These are phyloP conservation scores for Lophiotrema nucula DNA, from an alignment of 495 filamentous ascomycete species.

Conservation along the genomic window DNA sequence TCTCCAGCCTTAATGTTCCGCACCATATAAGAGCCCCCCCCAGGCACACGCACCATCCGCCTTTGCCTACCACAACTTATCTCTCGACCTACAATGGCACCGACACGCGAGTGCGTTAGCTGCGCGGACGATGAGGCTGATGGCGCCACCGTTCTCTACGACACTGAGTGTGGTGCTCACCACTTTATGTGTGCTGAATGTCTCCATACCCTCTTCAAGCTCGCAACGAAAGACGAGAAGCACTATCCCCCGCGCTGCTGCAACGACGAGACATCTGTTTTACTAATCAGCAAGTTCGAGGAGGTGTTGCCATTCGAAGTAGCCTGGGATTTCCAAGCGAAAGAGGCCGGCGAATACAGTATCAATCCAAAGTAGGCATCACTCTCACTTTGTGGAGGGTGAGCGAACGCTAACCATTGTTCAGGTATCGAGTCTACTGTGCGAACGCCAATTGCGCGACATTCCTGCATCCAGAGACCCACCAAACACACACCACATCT, in stretches of 20 bases:
- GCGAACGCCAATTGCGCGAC: conserved; percentile 5
- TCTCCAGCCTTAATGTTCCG: too few relatives aligned
- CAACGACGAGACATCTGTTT: neutral
- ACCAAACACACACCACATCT: too few relatives aligned
- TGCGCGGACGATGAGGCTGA: conserved; percentile 23
- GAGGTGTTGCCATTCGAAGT: conserved; percentile 6
- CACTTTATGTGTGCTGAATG: conserved; percentile 22
- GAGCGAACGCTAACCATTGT: neutral
- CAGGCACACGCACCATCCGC: too few relatives aligned
- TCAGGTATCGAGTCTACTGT: conserved; percentile 25
- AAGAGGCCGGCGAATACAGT: conserved; percentile 12
- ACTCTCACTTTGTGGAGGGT: neutral
- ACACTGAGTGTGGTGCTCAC: conserved; percentile 7
- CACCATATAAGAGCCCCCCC: too few relatives aligned
- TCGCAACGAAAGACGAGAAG: conserved; percentile 14
- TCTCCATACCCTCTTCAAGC: conserved; percentile 11
- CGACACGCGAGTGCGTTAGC: conserved; percentile 10
- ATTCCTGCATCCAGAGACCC: conserved; percentile 23
- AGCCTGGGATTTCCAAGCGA: conserved; percentile 7
- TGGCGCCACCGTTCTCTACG: neutral
- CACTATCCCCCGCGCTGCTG: conserved; percentile 27
- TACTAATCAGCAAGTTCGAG: conserved; percentile 15
- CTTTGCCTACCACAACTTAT: neutral
- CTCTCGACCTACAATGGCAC: neutral
- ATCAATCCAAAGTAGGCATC: conserved; percentile 9